Conservation (phyloP, 192 early-diverging fungal genomes). For the Funneliformis mosseae region DNA sequence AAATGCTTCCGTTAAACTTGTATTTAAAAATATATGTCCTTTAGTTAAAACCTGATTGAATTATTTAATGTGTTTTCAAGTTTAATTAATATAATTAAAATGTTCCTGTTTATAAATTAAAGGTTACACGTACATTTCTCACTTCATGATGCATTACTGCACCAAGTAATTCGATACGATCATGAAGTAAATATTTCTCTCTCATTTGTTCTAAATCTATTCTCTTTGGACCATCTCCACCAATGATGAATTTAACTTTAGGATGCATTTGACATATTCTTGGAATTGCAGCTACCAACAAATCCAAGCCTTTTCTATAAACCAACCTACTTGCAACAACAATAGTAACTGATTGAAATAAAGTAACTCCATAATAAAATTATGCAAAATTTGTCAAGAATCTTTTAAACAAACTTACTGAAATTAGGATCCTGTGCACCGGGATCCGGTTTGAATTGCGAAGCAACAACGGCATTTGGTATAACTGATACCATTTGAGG, state of each 20-base stretch:
- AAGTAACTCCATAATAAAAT: conserved; percentile 2
- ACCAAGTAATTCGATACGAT: conserved; percentile 88
- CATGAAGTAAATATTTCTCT: conserved; percentile 89
- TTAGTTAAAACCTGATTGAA: conserved; percentile 62
- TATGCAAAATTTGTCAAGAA: not conserved
- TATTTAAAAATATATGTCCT: conserved; percentile 96
- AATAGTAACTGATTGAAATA: conserved; percentile 72
- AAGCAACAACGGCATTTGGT: conserved; percentile 96
- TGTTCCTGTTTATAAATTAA: not conserved
- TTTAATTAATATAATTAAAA: not conserved
- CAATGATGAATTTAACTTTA: conserved; percentile 90
- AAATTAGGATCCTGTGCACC: conserved; percentile 70
- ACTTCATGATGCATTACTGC: conserved; percentile 82
- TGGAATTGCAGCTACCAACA: conserved; percentile 90
- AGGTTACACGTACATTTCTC: conserved; percentile 59
- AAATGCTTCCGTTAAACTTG: conserved; percentile 97
- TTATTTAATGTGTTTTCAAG: not conserved
- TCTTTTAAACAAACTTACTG: conserved; percentile 51
- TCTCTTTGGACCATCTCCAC: conserved; percentile 94
- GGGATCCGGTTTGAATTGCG: conserved; percentile 85
- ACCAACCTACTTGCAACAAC: conserved; percentile 90
- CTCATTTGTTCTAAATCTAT: conserved; percentile 98
- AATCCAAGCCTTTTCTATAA: conserved; percentile 94
- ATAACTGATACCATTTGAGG: conserved; percentile 92
- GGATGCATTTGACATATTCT: conserved; percentile 79